phyloP scores from a whole-genome alignment of 495 filamentous ascomycete species.

The Penicillium soppii region DNA sequence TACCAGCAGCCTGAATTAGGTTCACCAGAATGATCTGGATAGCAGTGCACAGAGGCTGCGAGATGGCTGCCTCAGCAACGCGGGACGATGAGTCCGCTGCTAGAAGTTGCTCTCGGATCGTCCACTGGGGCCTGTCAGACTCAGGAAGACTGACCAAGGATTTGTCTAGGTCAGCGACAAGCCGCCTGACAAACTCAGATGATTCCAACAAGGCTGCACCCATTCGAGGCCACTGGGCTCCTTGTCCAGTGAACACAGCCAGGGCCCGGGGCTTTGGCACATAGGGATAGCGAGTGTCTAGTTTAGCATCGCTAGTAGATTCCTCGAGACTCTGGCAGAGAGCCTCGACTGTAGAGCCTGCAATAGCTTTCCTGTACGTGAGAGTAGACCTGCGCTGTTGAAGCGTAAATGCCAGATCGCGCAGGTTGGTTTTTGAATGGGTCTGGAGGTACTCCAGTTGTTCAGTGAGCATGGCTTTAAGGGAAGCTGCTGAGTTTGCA shows the following conservation, averaged over 20 bases:
- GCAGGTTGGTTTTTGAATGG: background rate
- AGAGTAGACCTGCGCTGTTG: background rate
- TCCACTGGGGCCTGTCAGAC: background rate
- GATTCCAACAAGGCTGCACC: background rate
- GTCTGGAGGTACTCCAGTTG: background rate
- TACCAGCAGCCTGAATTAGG: conserved; percentile 9
- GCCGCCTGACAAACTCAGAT: background rate
- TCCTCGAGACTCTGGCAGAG: background rate
- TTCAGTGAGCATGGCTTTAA: background rate
- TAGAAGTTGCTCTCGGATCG: background rate
- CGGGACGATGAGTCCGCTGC: background rate
- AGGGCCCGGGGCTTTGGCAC: background rate
- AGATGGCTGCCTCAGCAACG: conserved; percentile 10
- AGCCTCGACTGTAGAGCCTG: background rate
- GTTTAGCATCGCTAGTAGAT: background rate
- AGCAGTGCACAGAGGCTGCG: conserved; percentile 40
- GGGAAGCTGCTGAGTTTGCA: conserved; percentile 19
- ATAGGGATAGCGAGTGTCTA: background rate
- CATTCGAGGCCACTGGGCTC: background rate
- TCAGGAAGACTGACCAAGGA: background rate
- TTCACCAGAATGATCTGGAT: conserved; percentile 29
- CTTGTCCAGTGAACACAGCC: background rate
- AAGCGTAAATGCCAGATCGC: background rate
- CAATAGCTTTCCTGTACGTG: background rate
- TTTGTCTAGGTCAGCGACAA: background rate